Evolutionary conservation across 176 grass and related monocot species (phyloP).

Genomic region (Musa troglodytarum): DNA sequence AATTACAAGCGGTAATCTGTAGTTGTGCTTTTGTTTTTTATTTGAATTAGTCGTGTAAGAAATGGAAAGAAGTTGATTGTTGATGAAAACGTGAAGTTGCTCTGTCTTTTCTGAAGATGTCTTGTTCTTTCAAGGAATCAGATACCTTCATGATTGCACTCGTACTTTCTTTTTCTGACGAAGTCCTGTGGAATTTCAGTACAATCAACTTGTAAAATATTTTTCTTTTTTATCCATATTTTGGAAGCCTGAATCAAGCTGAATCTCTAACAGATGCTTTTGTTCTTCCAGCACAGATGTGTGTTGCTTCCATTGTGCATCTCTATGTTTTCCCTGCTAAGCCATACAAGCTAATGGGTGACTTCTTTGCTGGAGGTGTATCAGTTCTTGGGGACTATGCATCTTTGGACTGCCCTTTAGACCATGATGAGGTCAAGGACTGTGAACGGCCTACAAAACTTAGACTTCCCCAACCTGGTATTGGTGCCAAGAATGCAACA

Average conservation of each 20-base stretch:
- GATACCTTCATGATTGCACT: too few relatives aligned
- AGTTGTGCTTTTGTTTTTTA: too few relatives aligned
- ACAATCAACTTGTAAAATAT: too few relatives aligned
- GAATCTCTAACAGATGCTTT: constrained; percentile 6
- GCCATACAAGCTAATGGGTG: constrained; percentile 71
- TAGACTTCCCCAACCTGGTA: constrained; percentile 48
- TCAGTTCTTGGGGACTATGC: constrained; percentile 82
- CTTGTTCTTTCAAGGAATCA: too few relatives aligned
- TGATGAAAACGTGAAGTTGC: too few relatives aligned
- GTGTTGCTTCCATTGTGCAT: constrained; percentile 69
- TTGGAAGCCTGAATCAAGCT: neutral
- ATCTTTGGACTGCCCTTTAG: constrained; percentile 59
- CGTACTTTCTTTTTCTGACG: too few relatives aligned
- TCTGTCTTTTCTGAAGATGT: too few relatives aligned
- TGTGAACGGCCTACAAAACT: constrained; percentile 52
- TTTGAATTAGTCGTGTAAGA: too few relatives aligned
- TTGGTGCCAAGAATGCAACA: constrained; percentile 30
- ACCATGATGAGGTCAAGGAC: constrained; percentile 77
- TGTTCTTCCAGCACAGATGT: constrained; percentile 53
- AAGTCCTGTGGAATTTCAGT: too few relatives aligned
- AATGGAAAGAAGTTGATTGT: too few relatives aligned
- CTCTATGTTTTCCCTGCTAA: constrained; percentile 78
- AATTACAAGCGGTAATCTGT: too few relatives aligned
- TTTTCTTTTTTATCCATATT: too few relatives aligned
- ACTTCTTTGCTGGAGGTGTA: constrained; percentile 35